Conservation (phyloP, 371 early-diverging fungal genomes). For the Cladochytrium tenue region DNA sequence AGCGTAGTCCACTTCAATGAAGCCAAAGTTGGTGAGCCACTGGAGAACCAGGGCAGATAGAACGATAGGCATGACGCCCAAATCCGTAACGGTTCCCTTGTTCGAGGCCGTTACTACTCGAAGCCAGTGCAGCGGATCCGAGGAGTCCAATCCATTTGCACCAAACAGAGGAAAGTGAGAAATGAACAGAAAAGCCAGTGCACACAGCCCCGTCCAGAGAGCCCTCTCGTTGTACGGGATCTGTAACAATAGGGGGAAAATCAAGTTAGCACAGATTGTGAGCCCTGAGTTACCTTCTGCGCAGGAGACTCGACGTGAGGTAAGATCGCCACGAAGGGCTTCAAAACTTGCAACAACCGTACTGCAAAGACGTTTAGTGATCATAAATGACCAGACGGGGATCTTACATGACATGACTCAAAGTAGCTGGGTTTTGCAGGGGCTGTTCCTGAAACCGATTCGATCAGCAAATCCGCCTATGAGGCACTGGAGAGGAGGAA, state of each 20-base stretch:
- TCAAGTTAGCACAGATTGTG: not conserved
- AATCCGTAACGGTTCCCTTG: slow-evolving; percentile 99
- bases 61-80: slow-evolving; percentile 99
- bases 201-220: slow-evolving; percentile 97
- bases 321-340: slow-evolving; percentile 97
- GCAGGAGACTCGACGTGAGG: slow-evolving; percentile 97
- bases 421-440: no score
- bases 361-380: slow-evolving; percentile 29
- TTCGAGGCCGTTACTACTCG: slow-evolving; percentile 99
- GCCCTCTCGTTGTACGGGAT: slow-evolving; percentile 97
- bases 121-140: slow-evolving; percentile 99
- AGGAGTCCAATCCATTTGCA: slow-evolving; percentile 96
- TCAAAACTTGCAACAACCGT: slow-evolving; percentile 93
- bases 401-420: not conserved
- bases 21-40: slow-evolving; percentile 91
- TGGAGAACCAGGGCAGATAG: slow-evolving; percentile 99
- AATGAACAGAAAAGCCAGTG: slow-evolving; percentile 97
- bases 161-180: slow-evolving; percentile 99
- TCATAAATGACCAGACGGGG: not conserved
- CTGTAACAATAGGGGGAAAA: slow-evolving; percentile 38
- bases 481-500: no score
- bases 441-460: no score
- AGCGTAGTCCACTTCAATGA: slow-evolving; percentile 97
- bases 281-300: slow-evolving; percentile 78
- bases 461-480: no score